phyloP scores from a whole-genome alignment of 164 flowering plant species.

The Taxillus chinensis region DNA sequence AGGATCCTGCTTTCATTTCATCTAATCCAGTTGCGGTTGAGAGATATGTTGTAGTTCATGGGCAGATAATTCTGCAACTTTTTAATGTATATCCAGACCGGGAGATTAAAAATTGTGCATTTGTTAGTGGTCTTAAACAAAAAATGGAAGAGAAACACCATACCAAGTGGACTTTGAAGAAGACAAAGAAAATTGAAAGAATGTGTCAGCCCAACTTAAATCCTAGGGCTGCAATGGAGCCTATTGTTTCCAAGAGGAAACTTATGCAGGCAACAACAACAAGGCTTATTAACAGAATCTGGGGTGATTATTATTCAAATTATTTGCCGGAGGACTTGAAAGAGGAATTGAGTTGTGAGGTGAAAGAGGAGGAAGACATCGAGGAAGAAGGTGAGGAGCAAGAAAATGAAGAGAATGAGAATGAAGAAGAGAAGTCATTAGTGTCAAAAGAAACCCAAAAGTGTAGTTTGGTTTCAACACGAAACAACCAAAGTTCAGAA shows the following conservation, averaged over 20 bases:
- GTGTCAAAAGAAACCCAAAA: conserved; percentile 16
- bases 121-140: conserved; percentile 43
- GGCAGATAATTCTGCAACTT: conserved; percentile 68
- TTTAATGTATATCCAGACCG: conserved; percentile 74
- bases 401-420: conserved; percentile 39
- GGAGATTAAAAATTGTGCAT: conserved; percentile 46
- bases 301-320: conserved; percentile 88
- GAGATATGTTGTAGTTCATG: conserved; percentile 79
- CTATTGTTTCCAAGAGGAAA: conserved; percentile 51
- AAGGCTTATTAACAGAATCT: conserved; percentile 58
- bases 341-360: conserved; percentile 18
- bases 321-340: conserved; percentile 49
- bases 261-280: conserved; percentile 85
- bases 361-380: conserved; percentile 30
- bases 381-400: conserved; percentile 43
- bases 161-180: conserved; percentile 70
- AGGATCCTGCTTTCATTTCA: conserved; percentile 49
- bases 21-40: conserved; percentile 48
- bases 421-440: conserved; percentile 16
- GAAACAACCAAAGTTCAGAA: conserved; percentile 13
- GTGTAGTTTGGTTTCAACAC: conserved; percentile 17
- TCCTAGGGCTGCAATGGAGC: conserved; percentile 57
- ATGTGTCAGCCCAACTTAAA: conserved; percentile 45
- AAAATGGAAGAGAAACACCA: conserved; percentile 80
- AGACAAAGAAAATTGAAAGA: conserved; percentile 24